phyloP scores from a whole-genome alignment of 1,284 basidiomycete genomes.

The Ceratobasidium sp. region DNA sequence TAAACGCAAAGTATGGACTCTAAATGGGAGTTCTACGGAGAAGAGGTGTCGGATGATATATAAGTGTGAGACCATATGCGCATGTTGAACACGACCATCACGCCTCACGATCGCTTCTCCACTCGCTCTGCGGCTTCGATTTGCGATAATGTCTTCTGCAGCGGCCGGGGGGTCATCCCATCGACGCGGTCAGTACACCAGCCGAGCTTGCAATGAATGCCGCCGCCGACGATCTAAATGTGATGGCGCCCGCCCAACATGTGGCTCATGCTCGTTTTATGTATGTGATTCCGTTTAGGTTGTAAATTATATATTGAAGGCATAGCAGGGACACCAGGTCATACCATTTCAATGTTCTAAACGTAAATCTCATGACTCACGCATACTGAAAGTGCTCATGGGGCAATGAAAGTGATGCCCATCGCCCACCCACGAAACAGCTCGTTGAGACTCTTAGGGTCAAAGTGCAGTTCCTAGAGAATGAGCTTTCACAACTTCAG shows the following conservation, averaged over 20 bases:
- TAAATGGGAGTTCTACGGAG: not conserved
- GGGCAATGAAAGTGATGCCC: not conserved
- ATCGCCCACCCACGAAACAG: constrained; percentile 20
- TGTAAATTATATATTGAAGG: not conserved
- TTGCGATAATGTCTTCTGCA: not conserved
- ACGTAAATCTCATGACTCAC: not conserved
- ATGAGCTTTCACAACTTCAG: not conserved
- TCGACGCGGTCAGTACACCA: constrained; percentile 1
- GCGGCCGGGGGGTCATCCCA: not conserved
- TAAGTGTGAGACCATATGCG: not conserved
- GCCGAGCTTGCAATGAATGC: constrained; percentile 19
- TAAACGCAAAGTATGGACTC: not conserved
- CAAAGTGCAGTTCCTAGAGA: constrained; percentile 2
- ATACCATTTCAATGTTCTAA: not conserved
- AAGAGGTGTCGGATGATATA: not conserved
- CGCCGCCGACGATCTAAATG: constrained; percentile 21
- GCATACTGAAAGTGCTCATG: not conserved
- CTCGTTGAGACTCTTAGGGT: not conserved
- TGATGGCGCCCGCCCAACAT: constrained; percentile 17
- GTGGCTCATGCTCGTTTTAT: not conserved
- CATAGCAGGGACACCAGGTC: constrained; percentile 23
- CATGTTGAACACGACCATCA: not conserved
- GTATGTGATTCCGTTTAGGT: not conserved
- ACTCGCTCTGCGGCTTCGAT: not conserved
- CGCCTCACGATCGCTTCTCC: not conserved